Percentiles rank a stretch among this genome's conserved stretches.
phyloP scores from a whole-genome alignment of 2,329 filamentous ascomycete species.

The Fusarium setosum region DNA sequence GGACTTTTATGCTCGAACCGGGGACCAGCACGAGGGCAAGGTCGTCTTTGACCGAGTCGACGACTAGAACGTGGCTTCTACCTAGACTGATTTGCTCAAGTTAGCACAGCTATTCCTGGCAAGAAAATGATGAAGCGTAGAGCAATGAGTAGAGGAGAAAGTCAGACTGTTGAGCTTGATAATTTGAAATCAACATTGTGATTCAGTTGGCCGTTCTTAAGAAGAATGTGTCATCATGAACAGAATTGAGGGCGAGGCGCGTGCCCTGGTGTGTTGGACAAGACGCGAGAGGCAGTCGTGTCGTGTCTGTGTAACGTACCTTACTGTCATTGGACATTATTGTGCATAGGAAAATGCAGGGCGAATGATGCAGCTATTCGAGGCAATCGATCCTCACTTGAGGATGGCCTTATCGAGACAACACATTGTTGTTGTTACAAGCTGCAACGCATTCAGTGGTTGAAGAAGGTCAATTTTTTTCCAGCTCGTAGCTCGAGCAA shows the following conservation, averaged over 20 bases:
- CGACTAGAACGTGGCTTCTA: not conserved
- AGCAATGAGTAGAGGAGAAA: slow-evolving; percentile 17
- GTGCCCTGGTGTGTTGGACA: slow-evolving; percentile 16
- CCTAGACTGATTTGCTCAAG: slow-evolving; percentile 28
- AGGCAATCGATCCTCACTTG: slow-evolving; percentile 14
- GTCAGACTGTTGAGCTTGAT: slow-evolving; percentile 77
- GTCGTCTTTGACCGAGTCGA: slow-evolving; percentile 21
- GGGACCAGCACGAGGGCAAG: slow-evolving; percentile 17
- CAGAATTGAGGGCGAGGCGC: slow-evolving; percentile 16
- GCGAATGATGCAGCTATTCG: not conserved
- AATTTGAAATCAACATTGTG: slow-evolving; percentile 65
- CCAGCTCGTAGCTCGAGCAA: not conserved
- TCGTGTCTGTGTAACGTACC: slow-evolving; percentile 33
- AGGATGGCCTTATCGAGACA: not conserved
- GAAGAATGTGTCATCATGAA: slow-evolving; percentile 66
- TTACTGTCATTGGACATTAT: slow-evolving; percentile 21
- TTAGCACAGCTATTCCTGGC: slow-evolving; percentile 38
- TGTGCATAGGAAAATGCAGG: not conserved
- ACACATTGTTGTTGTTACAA: slow-evolving; percentile 2
- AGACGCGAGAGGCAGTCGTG: slow-evolving; percentile 25
- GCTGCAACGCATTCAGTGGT: slow-evolving; percentile 12
- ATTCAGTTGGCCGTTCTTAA: slow-evolving; percentile 78
- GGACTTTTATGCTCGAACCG: slow-evolving; percentile 18
- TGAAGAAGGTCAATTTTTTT: slow-evolving; percentile 18
- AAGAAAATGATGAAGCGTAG: not conserved